Evolutionary conservation across 441 rosid species (phyloP).

Genomic region (Melastoma candidum): DNA sequence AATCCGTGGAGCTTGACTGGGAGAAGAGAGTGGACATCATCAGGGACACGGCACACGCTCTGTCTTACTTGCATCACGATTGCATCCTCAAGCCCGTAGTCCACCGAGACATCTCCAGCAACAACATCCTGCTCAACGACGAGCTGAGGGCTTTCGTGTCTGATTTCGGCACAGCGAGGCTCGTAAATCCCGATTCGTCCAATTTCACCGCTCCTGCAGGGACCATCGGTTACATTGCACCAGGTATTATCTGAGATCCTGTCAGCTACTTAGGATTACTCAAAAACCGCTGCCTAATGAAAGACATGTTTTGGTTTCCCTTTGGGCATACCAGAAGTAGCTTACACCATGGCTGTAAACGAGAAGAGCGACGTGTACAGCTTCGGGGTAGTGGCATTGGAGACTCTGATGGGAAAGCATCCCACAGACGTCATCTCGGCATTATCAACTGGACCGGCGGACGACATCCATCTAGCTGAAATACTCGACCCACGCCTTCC

Average conservation of each 20-base stretch:
- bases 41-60: conserved; percentile 14
- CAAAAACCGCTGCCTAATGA: no score
- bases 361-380: no score
- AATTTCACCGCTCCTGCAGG: conserved; percentile 13
- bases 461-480: no score
- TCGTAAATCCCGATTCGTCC: conserved; percentile 18
- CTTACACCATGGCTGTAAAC: no score
- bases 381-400: no score
- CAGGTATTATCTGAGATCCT: not conserved
- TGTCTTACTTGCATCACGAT: conserved; percentile 20
- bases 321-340: no score
- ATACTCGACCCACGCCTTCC: no score
- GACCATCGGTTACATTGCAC: conserved; percentile 23
- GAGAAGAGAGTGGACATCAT: conserved; percentile 13
- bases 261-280: no score
- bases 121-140: conserved; percentile 13
- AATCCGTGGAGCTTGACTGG: conserved; percentile 16
- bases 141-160: conserved; percentile 10
- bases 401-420: no score
- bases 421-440: no score
- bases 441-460: no score
- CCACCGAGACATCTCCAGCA: conserved; percentile 21
- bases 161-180: conserved; percentile 15
- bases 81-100: conserved; percentile 9
- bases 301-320: no score